These are phyloP conservation scores for Parathielavia hyrcaniae DNA, from an alignment of 495 filamentous ascomycete genomes.

Conservation along the genomic window DNA sequence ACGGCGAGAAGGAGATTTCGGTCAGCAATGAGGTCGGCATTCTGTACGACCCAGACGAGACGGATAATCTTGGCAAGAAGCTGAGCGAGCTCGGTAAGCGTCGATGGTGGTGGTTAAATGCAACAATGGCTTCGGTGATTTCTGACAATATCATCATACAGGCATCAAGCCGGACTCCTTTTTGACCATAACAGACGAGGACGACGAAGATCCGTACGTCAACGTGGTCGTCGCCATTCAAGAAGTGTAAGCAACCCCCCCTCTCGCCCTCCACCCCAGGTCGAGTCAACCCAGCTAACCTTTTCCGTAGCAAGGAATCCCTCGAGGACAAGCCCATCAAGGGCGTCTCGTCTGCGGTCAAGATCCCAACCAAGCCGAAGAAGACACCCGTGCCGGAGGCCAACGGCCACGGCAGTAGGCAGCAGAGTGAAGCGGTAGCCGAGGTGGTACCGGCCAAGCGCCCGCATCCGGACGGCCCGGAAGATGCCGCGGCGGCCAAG, in stretches of 20 bases:
- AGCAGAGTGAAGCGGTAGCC: constrained; percentile 13
- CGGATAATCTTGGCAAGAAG: constrained; percentile 75
- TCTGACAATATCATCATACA: constrained; percentile 29
- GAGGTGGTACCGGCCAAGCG: constrained; percentile 37
- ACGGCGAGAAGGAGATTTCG: constrained; percentile 71
- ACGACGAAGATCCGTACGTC: constrained; percentile 72
- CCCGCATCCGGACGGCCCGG: constrained; percentile 29
- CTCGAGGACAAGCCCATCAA: constrained; percentile 38
- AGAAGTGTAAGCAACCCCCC: constrained; percentile 48
- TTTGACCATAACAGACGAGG: constrained; percentile 78
- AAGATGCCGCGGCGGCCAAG: constrained; percentile 30
- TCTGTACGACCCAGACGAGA: constrained; percentile 82
- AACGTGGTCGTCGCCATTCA: constrained; percentile 68
- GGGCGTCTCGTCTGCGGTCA: constrained; percentile 27
- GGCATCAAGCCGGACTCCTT: constrained; percentile 62
- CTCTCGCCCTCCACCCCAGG: not conserved
- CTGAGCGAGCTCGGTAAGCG: constrained; percentile 63
- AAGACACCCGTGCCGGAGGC: constrained; percentile 29
- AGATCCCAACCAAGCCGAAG: constrained; percentile 46
- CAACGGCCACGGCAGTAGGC: constrained; percentile 32
- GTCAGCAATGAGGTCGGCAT: constrained; percentile 64
- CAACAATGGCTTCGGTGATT: not conserved
- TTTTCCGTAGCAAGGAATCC: constrained; percentile 28
- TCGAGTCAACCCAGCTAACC: constrained; percentile 5
- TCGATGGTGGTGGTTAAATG: not conserved